Conservation (phyloP, 1,139 yeast species). For the Kodamaea suecica region DNA sequence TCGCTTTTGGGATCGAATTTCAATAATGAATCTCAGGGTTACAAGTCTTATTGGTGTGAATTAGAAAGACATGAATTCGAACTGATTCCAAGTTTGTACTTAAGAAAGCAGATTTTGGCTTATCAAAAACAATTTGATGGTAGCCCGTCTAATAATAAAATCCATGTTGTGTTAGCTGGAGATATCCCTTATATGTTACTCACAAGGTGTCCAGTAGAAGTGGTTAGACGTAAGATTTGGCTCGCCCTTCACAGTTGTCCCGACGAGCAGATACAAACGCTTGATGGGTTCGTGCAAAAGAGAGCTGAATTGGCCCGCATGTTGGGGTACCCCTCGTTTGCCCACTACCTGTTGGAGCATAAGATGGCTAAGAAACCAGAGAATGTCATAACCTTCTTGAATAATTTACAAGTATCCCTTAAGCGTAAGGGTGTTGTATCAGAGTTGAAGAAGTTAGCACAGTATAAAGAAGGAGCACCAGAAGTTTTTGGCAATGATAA, state of each 20-base stretch:
- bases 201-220: conserved; percentile 53
- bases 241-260: conserved; percentile 61
- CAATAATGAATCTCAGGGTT: conserved; percentile 51
- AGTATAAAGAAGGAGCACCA: conserved; percentile 28
- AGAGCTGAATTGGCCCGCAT: conserved; percentile 72
- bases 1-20: conserved; percentile 82
- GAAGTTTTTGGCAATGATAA: conserved; percentile 21
- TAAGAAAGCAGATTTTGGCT: conserved; percentile 27
- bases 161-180: conserved; percentile 65
- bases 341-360: conserved; percentile 79
- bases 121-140: conserved; percentile 23
- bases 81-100: conserved; percentile 19
- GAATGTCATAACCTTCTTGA: conserved; percentile 68
- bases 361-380: conserved; percentile 87
- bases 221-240: conserved; percentile 71
- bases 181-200: conserved; percentile 65
- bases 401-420: conserved; percentile 48
- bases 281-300: conserved; percentile 59
- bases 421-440: conserved; percentile 50
- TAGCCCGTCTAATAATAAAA: conserved; percentile 16
- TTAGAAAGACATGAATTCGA: conserved; percentile 32
- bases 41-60: conserved; percentile 39
- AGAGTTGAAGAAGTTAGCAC: conserved; percentile 52
- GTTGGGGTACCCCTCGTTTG: conserved; percentile 69
- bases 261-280: conserved; percentile 53